Percentiles rank a stretch among this genome's conserved stretches.
phyloP scores from a whole-genome alignment of 2,329 filamentous ascomycete genomes.

The Lecanoromycetidae sp. region DNA sequence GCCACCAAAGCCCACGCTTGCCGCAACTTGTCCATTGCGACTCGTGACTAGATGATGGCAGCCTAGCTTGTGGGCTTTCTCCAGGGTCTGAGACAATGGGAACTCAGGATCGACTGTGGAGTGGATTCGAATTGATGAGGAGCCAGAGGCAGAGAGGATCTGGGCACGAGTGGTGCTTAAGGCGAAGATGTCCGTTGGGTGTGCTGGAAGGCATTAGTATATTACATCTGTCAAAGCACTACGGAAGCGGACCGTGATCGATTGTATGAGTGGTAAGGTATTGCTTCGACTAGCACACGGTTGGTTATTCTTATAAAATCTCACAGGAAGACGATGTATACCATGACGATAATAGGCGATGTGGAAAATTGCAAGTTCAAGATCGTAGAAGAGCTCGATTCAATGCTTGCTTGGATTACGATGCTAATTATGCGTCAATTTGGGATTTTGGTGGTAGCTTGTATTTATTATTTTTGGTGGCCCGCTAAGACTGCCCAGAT shows the following conservation, averaged over 20 bases:
- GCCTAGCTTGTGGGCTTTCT: slow-evolving; percentile 71
- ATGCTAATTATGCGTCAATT: no score
- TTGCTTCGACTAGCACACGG: slow-evolving; percentile 72
- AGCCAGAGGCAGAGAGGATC: slow-evolving; percentile 74
- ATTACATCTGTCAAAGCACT: background rate
- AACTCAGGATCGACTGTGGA: slow-evolving; percentile 60
- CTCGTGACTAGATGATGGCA: slow-evolving; percentile 77
- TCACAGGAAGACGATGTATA: background rate
- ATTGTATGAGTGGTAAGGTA: slow-evolving; percentile 88
- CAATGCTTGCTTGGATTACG: no score
- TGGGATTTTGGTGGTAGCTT: no score
- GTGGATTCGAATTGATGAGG: slow-evolving; percentile 70
- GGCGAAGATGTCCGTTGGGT: slow-evolving; percentile 73
- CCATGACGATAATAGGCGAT: background rate
- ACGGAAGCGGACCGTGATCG: slow-evolving; percentile 55
- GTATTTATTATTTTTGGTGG: no score
- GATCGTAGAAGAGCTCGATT: no score
- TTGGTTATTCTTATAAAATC: background rate
- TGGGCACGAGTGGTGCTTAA: slow-evolving; percentile 62
- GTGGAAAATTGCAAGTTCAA: no score
- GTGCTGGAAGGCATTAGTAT: slow-evolving; percentile 43
- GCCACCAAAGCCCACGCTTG: slow-evolving; percentile 79
- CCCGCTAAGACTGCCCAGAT: no score
- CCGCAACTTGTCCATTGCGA: slow-evolving; percentile 57
- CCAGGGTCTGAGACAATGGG: slow-evolving; percentile 65